Evolutionary conservation across 2,329 filamentous ascomycete genomes (phyloP).

Genomic region (Aspergillus sp.): DNA sequence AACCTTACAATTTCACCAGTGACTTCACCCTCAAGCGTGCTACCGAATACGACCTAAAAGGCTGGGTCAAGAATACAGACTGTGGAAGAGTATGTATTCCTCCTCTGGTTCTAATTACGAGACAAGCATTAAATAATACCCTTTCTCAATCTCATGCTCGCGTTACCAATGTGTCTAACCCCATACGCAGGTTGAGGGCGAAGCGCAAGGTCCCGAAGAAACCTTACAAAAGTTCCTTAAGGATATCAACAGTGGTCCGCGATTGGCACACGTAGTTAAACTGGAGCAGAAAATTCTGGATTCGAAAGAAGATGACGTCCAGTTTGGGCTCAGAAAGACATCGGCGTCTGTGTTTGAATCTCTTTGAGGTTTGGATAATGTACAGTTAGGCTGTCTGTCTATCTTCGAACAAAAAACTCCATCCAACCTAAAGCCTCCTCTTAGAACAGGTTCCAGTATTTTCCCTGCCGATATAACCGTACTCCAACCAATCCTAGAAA

Average conservation of each 20-base stretch:
- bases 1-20: conserved; percentile 16
- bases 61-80: conserved; percentile 50
- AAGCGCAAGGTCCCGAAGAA: conserved; percentile 74
- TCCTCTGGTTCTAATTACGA: background rate
- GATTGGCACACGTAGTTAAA: conserved; percentile 69
- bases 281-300: conserved; percentile 69
- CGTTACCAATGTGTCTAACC: background rate
- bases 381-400: background rate
- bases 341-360: conserved; percentile 28
- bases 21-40: conserved; percentile 49
- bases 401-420: background rate
- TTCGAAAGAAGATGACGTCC: conserved; percentile 61
- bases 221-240: conserved; percentile 69
- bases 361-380: background rate
- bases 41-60: conserved; percentile 44
- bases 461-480: background rate
- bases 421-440: background rate
- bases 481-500: background rate
- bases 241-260: conserved; percentile 73
- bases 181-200: conserved; percentile 71
- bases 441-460: background rate
- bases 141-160: background rate
- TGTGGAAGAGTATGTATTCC: conserved; percentile 42
- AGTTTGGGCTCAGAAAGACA: conserved; percentile 56
- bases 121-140: background rate